Evolutionary conservation across 257 asterid species (phyloP).

Genomic region (Haberlea rhodopensis): DNA sequence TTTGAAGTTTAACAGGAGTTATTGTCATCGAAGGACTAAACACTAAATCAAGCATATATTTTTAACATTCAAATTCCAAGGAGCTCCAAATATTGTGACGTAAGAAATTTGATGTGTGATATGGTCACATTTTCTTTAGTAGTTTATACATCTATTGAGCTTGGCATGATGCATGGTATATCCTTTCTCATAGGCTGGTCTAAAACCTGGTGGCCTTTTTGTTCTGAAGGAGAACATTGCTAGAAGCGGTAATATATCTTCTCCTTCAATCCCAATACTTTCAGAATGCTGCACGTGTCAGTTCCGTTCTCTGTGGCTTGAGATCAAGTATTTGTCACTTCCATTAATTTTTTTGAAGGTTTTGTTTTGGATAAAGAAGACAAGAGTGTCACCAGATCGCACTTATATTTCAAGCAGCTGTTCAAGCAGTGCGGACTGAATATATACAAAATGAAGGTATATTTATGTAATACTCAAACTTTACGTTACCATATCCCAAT

Average conservation of each 20-base stretch:
- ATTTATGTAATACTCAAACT: no score
- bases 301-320: background rate
- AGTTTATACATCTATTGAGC: background rate
- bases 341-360: slow-evolving; percentile 36
- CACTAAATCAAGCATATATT: background rate
- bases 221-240: slow-evolving; percentile 91
- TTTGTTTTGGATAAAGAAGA: slow-evolving; percentile 89
- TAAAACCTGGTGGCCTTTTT: slow-evolving; percentile 82
- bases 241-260: slow-evolving; percentile 52
- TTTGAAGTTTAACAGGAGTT: background rate
- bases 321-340: background rate
- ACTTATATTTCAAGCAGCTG: slow-evolving; percentile 80
- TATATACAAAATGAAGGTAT: slow-evolving; percentile 71
- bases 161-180: background rate
- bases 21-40: background rate
- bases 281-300: background rate
- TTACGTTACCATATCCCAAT: background rate
- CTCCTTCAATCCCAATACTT: background rate
- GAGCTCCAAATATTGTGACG: background rate
- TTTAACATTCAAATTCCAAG: background rate
- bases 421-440: slow-evolving; percentile 73
- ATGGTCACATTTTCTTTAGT: background rate
- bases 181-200: slow-evolving; percentile 60
- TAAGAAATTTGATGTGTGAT: background rate
- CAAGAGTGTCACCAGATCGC: slow-evolving; percentile 90